These are phyloP conservation scores for Infundibulicybe gibba DNA, from an alignment of 768 basidiomycete species.

Conservation along the genomic window DNA sequence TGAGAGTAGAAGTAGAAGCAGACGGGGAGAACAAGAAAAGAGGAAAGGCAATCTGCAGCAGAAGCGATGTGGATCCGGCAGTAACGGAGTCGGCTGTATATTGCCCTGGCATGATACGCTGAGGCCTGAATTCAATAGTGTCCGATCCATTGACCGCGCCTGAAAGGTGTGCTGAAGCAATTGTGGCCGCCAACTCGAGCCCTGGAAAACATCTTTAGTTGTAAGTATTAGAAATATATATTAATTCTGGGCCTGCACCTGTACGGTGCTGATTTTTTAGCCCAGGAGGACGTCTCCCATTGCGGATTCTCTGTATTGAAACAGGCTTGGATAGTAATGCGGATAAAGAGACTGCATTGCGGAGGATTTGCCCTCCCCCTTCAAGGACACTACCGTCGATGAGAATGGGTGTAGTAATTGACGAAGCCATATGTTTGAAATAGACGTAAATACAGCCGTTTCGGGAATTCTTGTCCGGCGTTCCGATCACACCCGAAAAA, in stretches of 20 bases:
- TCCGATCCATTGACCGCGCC: constrained; percentile 55
- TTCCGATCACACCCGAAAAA: too few species aligned
- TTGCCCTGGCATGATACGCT: constrained; percentile 35
- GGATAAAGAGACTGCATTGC: constrained; percentile 67
- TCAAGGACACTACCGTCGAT: constrained; percentile 51
- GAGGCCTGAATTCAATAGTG: constrained; percentile 54
- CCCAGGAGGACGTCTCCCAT: constrained; percentile 55
- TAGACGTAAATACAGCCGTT: too few species aligned
- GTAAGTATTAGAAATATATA: not conserved
- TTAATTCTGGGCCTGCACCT: constrained; percentile 39
- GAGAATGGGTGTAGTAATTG: constrained; percentile 8
- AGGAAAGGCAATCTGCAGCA: constrained; percentile 71
- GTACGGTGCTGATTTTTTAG: constrained; percentile 72
- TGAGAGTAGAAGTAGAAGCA: constrained; percentile 39
- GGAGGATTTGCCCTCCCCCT: constrained; percentile 71
- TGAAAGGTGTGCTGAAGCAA: constrained; percentile 50
- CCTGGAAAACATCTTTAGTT: constrained; percentile 33
- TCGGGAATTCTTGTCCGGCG: too few species aligned
- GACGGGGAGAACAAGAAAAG: constrained; percentile 54
- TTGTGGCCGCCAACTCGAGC: constrained; percentile 58
- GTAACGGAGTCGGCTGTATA: constrained; percentile 48
- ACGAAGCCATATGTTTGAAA: too few species aligned
- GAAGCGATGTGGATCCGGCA: constrained; percentile 68
- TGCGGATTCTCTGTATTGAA: constrained; percentile 57
- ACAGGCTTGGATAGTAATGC: constrained; percentile 60